phyloP scores from a whole-genome alignment of 169 alveolate genomes.

The Besnoitia besnoiti region DNA sequence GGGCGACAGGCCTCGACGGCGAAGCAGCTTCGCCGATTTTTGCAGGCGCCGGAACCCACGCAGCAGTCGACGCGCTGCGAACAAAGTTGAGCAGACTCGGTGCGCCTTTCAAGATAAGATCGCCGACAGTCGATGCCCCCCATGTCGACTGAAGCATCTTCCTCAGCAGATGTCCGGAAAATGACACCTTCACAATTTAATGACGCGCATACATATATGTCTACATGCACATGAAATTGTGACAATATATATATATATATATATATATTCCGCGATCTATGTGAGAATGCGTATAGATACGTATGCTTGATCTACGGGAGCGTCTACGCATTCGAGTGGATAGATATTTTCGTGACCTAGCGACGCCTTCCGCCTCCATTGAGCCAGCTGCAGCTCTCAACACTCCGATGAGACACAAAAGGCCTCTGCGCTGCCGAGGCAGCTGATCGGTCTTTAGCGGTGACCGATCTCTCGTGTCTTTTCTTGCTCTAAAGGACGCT shows the following conservation, averaged over 20 bases:
- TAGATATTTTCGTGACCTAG: background rate
- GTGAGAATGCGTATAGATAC: background rate
- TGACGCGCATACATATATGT: background rate
- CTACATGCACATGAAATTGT: background rate
- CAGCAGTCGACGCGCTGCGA: background rate
- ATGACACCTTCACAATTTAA: too few relatives aligned
- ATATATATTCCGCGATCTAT: too few relatives aligned
- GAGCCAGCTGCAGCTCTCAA: background rate
- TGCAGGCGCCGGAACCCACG: constrained; percentile 2
- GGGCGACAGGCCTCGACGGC: background rate
- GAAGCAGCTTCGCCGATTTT: constrained; percentile 16
- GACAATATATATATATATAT: background rate
- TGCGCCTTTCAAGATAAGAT: background rate
- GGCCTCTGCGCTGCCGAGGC: background rate
- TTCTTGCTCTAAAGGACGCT: background rate
- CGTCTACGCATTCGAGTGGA: background rate
- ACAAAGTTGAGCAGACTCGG: background rate
- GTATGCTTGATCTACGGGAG: too few relatives aligned
- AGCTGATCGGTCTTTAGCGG: too few relatives aligned
- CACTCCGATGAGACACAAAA: background rate
- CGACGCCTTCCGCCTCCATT: too few relatives aligned
- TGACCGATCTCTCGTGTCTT: too few relatives aligned
- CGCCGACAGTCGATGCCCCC: background rate
- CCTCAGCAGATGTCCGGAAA: too few relatives aligned
- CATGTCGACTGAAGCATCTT: too few relatives aligned